A percentile compares a stretch with the other conserved stretches of the same genome.
phyloP scores from a whole-genome alignment of 169 alveolate species.

The Plasmodium malariae region DNA sequence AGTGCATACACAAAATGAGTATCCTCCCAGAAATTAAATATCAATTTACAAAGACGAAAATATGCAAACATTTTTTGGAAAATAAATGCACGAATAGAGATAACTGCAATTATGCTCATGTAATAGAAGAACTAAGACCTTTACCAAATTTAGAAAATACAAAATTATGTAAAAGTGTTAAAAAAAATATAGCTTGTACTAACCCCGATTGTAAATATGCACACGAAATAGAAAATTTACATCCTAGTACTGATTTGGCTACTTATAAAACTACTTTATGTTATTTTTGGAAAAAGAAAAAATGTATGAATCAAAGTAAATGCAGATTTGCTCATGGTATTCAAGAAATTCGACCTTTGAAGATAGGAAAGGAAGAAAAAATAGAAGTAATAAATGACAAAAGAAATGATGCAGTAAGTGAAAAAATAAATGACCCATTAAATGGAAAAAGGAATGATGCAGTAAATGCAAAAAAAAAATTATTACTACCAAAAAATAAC shows the following conservation, averaged over 20 bases:
- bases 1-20: conserved; percentile 41
- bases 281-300: conserved; percentile 66
- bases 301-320: conserved; percentile 64
- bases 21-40: conserved; percentile 24
- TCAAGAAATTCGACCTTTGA: conserved; percentile 66
- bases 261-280: conserved; percentile 70
- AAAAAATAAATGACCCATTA: no score
- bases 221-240: conserved; percentile 44
- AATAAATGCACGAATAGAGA: conserved; percentile 32
- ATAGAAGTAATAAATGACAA: not conserved
- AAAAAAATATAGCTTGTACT: conserved; percentile 39
- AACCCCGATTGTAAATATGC: conserved; percentile 71
- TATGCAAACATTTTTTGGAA: conserved; percentile 51
- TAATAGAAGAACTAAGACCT: conserved; percentile 57
- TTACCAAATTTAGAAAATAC: conserved; percentile 63
- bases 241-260: conserved; percentile 56
- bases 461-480: no score
- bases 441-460: no score
- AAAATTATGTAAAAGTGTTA: conserved; percentile 47
- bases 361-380: not conserved
- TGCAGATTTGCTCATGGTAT: conserved; percentile 76
- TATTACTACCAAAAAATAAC: no score
- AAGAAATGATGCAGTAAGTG: not conserved
- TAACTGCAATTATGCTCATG: conserved; percentile 71
- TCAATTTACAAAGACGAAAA: conserved; percentile 69